These are phyloP conservation scores for Acephala macrosclerotiorum DNA, from an alignment of 2,329 filamentous ascomycete species.

Conservation along the genomic window DNA sequence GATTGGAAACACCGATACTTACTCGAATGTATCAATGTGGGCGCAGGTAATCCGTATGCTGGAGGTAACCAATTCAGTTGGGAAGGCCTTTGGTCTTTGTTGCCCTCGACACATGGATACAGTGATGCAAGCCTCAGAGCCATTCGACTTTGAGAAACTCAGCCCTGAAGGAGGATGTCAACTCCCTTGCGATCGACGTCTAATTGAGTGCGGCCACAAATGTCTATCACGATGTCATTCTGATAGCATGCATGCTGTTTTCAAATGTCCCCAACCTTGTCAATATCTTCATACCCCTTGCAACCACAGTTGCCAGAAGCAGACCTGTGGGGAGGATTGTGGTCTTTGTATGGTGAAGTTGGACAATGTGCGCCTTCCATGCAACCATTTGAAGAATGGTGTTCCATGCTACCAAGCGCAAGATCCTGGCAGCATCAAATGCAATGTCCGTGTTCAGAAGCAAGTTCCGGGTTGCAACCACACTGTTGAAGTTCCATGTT, in stretches of 20 bases:
- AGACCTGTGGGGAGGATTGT: conserved; percentile 53
- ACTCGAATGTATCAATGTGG: conserved; percentile 68
- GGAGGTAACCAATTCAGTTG: conserved; percentile 50
- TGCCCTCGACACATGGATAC: too few species aligned
- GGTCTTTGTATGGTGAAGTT: conserved; percentile 47
- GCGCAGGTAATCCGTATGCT: conserved; percentile 62
- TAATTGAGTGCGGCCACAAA: conserved; percentile 53
- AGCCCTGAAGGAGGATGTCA: conserved; percentile 65
- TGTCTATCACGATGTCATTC: conserved; percentile 58
- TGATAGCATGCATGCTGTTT: conserved; percentile 52
- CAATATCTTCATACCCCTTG: conserved; percentile 51
- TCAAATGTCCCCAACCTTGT: conserved; percentile 55
- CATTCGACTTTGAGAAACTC: conserved; percentile 40
- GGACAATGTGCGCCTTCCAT: conserved; percentile 43
- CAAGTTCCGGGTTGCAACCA: conserved; percentile 64
- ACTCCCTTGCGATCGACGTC: conserved; percentile 39
- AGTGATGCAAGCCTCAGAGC: too few species aligned
- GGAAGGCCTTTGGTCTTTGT: too few species aligned
- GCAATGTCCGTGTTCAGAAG: conserved; percentile 54
- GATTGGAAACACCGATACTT: conserved; percentile 71
- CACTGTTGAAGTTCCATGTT: conserved; percentile 56
- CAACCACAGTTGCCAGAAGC: conserved; percentile 51
- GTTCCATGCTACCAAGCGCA: conserved; percentile 52
- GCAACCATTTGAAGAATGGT: conserved; percentile 48
- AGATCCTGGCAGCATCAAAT: conserved; percentile 54